Evolutionary conservation across 2,329 filamentous ascomycete species (phyloP), one percentile per base, ranked within the genome.

Genomic region (Aplosporella prunicola): DNA sequence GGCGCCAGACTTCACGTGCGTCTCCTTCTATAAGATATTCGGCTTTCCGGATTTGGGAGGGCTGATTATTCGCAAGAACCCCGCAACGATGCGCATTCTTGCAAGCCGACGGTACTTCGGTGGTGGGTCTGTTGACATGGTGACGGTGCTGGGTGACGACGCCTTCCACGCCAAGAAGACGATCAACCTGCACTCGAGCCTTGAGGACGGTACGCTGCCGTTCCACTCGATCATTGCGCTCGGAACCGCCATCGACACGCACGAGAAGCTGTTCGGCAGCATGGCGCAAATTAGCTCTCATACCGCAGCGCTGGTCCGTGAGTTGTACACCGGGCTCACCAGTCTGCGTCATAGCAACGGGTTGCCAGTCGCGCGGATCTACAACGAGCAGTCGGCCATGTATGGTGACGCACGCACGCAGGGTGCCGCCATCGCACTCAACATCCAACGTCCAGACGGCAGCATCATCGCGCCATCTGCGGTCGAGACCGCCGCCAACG

Each of bases 1-100:
- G 0, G 55, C 62, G 1, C 77, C 89, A 1, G 89, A 96, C 56
- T 96, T 96, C 47, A 80, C 77, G 0, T 82, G 85, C 0, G 52
- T 95, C 30, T 95, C 88, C 58, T 78, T 96, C 47, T 93, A 95
- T 64, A 98, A 96, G 58, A 88, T 95, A 13, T 96, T 96, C 56
- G 89, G 91, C 1, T 95, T 95, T 47, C 89, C 89, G 0, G 85
- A 95, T 55, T 66, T 96, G 2, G 89, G 89, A 1, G 87, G 79
- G 1, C 63, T 96, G 41, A 77, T 96, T 20, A 77, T 96, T 10
- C 77, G 82, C 29, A 86, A 84, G 47, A 69, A 74, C 23, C 35
- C 61, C 66, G 38, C 63, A 74, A 74, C 82, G 9, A 74, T 74
- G 8, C 57, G 69, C 25, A 54, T 80, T 3, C 77, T 94, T 32